Percentiles rank a stretch among this genome's conserved stretches.
phyloP scores from a whole-genome alignment of 2,329 filamentous ascomycete species.

The Talaromyces sp. region DNA sequence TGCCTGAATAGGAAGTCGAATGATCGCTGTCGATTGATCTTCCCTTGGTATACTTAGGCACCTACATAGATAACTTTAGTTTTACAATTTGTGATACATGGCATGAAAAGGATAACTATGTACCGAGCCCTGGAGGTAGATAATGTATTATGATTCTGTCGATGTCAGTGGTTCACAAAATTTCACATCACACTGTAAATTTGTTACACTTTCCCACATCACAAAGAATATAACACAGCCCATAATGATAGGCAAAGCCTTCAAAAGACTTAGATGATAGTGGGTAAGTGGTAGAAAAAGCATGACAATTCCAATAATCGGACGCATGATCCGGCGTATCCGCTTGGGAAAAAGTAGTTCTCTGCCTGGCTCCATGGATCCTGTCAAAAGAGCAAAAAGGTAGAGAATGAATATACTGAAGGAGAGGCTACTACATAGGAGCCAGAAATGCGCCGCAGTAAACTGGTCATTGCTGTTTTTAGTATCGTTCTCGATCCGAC shows the following conservation, averaged over 20 bases:
- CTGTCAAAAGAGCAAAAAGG: neutral
- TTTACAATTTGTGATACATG: neutral
- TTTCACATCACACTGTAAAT: too few relatives aligned
- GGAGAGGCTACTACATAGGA: neutral
- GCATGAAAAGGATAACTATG: neutral
- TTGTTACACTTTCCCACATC: neutral
- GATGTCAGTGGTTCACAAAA: neutral
- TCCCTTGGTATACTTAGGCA: too few relatives aligned
- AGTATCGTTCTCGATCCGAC: neutral
- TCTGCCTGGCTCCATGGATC: neutral
- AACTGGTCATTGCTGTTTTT: neutral
- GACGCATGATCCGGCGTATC: neutral
- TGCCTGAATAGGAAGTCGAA: neutral
- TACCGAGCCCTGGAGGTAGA: too few relatives aligned
- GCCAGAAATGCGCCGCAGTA: neutral
- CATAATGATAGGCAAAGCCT: neutral
- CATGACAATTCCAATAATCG: neutral
- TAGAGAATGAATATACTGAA: neutral
- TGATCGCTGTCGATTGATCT: neutral
- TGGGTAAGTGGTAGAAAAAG: neutral
- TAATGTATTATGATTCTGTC: too few relatives aligned
- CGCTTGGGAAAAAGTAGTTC: neutral
- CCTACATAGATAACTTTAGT: neutral
- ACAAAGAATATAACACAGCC: neutral
- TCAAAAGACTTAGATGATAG: neutral